Conservation (phyloP, 768 basidiomycete species). For the Pleurotus sapidus region DNA sequence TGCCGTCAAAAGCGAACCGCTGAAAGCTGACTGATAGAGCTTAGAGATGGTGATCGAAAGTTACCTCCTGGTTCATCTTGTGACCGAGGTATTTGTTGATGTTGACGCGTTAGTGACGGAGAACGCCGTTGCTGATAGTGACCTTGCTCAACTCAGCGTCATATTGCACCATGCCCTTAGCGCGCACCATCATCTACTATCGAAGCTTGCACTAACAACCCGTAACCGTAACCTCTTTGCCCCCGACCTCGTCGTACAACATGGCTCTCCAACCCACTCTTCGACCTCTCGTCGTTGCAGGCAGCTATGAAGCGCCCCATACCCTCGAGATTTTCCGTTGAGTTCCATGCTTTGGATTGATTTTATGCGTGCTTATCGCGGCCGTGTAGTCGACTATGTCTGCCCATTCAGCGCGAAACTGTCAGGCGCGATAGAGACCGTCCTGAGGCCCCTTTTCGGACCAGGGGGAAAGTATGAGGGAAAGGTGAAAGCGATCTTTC, state of each 20-base stretch:
- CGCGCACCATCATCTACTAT: too few relatives aligned
- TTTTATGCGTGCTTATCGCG: not conserved
- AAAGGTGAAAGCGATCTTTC: slow-evolving; percentile 70
- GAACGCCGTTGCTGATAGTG: too few relatives aligned
- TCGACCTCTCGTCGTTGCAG: slow-evolving; percentile 59
- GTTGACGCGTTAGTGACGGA: too few relatives aligned
- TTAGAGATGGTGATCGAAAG: too few relatives aligned
- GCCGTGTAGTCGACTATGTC: slow-evolving; percentile 72
- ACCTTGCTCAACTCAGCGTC: too few relatives aligned
- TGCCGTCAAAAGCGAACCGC: not conserved
- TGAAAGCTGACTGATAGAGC: too few relatives aligned
- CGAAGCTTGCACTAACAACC: too few relatives aligned
- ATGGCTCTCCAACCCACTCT: slow-evolving; percentile 85
- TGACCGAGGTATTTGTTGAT: too few relatives aligned
- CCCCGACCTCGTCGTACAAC: too few relatives aligned
- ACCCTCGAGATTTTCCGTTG: slow-evolving; percentile 77
- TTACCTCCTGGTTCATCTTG: too few relatives aligned
- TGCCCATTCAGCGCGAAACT: slow-evolving; percentile 78
- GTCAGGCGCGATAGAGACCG: slow-evolving; percentile 52
- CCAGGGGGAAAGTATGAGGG: slow-evolving; percentile 63
- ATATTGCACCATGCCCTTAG: too few relatives aligned
- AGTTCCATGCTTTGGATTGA: not conserved
- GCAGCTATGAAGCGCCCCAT: slow-evolving; percentile 59
- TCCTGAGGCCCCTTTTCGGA: slow-evolving; percentile 58
- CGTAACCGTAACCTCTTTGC: too few relatives aligned